phyloP scores from a whole-genome alignment of 23 red algal genomes.

The Gracilaria gracilis region DNA sequence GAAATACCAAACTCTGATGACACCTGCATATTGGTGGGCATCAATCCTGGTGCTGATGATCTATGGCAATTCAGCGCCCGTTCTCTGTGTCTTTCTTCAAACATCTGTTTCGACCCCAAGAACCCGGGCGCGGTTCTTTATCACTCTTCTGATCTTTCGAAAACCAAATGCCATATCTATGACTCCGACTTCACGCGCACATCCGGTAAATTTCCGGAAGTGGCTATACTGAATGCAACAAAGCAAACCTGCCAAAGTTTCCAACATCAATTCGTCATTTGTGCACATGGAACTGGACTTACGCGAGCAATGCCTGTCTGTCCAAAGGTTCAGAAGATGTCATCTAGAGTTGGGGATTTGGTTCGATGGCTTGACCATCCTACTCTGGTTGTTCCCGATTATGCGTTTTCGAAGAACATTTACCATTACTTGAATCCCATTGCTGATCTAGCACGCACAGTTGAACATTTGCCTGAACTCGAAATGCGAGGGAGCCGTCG shows the following conservation, averaged over 20 bases:
- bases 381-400: constrained; percentile 57
- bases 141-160: neutral
- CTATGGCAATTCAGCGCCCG: constrained; percentile 22
- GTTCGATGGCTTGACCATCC: constrained; percentile 20
- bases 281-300: constrained; percentile 35
- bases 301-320: constrained; percentile 1
- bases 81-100: neutral
- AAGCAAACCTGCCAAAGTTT: constrained; percentile 16
- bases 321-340: neutral
- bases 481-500: neutral
- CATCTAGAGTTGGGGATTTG: neutral
- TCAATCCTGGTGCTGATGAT: neutral
- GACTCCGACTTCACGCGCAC: constrained; percentile 10
- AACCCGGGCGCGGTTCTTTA: neutral
- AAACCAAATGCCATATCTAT: neutral
- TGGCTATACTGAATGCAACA: neutral
- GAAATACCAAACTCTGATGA: neutral
- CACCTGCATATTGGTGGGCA: neutral
- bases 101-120: constrained; percentile 3
- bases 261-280: constrained; percentile 14
- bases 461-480: neutral
- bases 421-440: constrained; percentile 47
- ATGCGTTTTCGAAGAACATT: constrained; percentile 57
- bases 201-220: neutral
- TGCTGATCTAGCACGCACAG: constrained; percentile 20